Percentiles rank a stretch among this genome's conserved stretches.
Conservation (phyloP, 257 asterid genomes). For the Linderniella brevidens region DNA sequence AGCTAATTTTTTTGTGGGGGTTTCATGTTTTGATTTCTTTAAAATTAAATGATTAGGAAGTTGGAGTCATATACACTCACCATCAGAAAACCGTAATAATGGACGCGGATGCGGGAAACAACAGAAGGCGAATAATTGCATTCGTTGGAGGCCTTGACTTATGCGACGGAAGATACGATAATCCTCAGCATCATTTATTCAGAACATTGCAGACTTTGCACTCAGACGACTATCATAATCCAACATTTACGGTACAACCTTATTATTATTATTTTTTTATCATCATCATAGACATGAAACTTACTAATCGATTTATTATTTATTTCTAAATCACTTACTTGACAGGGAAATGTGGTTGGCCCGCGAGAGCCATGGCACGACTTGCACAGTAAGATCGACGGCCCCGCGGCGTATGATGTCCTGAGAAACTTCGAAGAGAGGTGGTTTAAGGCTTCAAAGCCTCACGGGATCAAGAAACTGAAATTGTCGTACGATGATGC, state of each 20-base stretch:
- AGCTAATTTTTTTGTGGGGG: background rate
- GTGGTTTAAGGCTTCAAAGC: slow-evolving; percentile 91
- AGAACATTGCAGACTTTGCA: slow-evolving; percentile 51
- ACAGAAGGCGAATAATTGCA: slow-evolving; percentile 70
- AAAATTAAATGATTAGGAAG: slow-evolving; percentile 38
- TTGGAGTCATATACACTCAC: slow-evolving; percentile 70
- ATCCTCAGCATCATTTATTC: slow-evolving; percentile 72
- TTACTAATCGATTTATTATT: slow-evolving; percentile 5
- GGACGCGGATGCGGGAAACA: slow-evolving; percentile 77
- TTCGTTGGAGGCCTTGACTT: slow-evolving; percentile 87
- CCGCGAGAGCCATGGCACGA: slow-evolving; percentile 99
- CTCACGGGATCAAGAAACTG: slow-evolving; percentile 63
- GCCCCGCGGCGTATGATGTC: slow-evolving; percentile 96
- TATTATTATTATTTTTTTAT: slow-evolving; percentile 4
- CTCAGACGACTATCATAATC: slow-evolving; percentile 74
- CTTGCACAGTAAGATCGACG: slow-evolving; percentile 77
- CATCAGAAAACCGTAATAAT: slow-evolving; percentile 94
- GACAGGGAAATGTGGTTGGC: slow-evolving; percentile 61
- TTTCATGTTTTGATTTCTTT: slow-evolving; percentile 7
- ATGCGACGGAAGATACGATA: slow-evolving; percentile 96
- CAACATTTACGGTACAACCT: slow-evolving; percentile 47
- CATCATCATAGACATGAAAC: slow-evolving; percentile 4
- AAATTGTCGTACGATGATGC: slow-evolving; percentile 82
- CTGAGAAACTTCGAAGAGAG: slow-evolving; percentile 92
- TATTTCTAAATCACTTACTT: slow-evolving; percentile 7